Evolutionary conservation across 1,284 basidiomycete species (phyloP).

Genomic region (Malassezia yamatoensis): DNA sequence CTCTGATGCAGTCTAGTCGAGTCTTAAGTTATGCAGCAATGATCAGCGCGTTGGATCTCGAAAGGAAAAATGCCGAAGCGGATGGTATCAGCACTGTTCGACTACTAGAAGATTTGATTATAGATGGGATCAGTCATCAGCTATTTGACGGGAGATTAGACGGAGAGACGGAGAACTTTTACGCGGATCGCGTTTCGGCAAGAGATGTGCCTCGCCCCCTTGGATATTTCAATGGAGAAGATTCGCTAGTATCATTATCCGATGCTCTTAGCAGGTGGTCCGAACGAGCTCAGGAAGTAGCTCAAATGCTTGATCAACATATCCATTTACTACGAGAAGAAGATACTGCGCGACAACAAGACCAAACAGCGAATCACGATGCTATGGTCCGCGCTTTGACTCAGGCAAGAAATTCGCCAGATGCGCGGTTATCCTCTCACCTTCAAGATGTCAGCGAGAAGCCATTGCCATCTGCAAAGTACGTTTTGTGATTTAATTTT

Average conservation of each 20-base stretch:
- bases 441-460: background rate
- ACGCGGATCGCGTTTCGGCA: background rate
- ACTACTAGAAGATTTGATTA: constrained; percentile 1
- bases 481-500: background rate
- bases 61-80: background rate
- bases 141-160: background rate
- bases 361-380: background rate
- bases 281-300: background rate
- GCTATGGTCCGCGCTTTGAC: constrained; percentile 4
- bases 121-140: background rate
- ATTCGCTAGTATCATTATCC: background rate
- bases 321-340: background rate
- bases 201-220: constrained; percentile 3
- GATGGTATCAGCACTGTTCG: background rate
- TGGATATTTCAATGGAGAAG: background rate
- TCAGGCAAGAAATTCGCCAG: background rate
- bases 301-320: constrained; percentile 1
- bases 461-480: background rate
- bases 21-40: background rate
- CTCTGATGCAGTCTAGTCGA: background rate
- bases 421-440: too few species aligned
- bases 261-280: background rate
- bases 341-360: background rate
- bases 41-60: background rate
- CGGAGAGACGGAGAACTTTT: background rate